Evolutionary conservation across 2,329 filamentous ascomycete genomes (phyloP), one percentile per base, ranked within the genome.

Genomic region (Gaeumannomyces sp.): DNA sequence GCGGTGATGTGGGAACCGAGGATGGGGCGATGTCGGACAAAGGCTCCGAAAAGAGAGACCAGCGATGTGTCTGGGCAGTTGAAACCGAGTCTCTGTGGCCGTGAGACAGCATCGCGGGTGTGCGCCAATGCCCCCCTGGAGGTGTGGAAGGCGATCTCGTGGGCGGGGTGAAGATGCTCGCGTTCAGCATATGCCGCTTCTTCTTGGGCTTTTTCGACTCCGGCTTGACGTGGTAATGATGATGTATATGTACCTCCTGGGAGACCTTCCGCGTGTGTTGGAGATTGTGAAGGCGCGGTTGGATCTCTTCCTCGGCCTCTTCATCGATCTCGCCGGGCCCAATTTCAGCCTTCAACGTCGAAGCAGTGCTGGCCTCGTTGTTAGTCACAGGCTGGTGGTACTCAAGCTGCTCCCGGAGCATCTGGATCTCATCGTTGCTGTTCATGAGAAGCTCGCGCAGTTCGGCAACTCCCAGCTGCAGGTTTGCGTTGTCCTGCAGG

Each of bases 351-450:
- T 87, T 83, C 63, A 97, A 77, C 0, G 85, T 89, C 3, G 82
- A 80, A 1, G 79, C 76, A 8, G 76, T 72, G 65, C 73, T 77
- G 25, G 69, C 68, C 3, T 79, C 76, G 7, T 69, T 71, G 11
- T 82, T 77, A 3, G 77, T 76, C 4, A 90, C 71, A 10, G 92
- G 91, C 70, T 95, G 91, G 72, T 97, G 92, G 60, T 87, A 84
- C 67, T 89, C 76, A 31, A 98, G 80, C 74, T 97, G 91, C 67
- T 96, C 91, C 31, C 94, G 84, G 27, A 99, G 78, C 59, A 85
- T 85, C 73, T 97, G 92, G 3, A 98, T 95, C 76, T 99, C 94
- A 71, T 97, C 91, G 72, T 98, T 96, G 3, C 94, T 97, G 73
- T 86, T 93, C 71, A 92, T 85, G 28, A 99, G 82, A 87, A 99